Conservation (phyloP, 371 early-diverging fungal species). For the Encephalitozoon intestinalis region DNA sequence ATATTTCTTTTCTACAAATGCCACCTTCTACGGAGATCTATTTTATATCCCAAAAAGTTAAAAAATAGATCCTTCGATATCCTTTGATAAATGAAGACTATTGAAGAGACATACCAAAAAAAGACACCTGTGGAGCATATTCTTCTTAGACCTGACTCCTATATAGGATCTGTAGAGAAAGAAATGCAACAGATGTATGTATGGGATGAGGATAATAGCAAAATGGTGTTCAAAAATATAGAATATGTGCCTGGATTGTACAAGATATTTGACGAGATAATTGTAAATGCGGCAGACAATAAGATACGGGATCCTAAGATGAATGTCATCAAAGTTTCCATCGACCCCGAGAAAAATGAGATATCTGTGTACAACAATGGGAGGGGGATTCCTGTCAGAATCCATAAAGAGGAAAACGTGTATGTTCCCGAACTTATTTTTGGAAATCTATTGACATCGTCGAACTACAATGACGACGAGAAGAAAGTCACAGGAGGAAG, state of each 20-base stretch:
- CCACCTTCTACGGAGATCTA: not conserved
- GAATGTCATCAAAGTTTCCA: conserved; percentile 78
- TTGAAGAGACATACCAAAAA: conserved; percentile 92
- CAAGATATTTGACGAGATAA: conserved; percentile 98
- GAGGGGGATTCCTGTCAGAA: conserved; percentile 85
- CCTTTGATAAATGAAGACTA: conserved; percentile 55
- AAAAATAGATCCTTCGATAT: not conserved
- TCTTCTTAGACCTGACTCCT: conserved; percentile 90
- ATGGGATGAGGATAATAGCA: conserved; percentile 62
- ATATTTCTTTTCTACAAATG: too few species aligned
- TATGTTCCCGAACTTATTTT: conserved; percentile 98
- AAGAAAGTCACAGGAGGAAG: conserved; percentile 96
- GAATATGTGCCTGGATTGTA: conserved; percentile 88
- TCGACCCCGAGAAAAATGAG: conserved; percentile 69
- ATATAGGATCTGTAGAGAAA: conserved; percentile 88
- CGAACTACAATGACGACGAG: conserved; percentile 93
- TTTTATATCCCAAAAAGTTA: not conserved
- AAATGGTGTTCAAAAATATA: conserved; percentile 69
- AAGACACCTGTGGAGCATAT: conserved; percentile 97
- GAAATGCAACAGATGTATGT: conserved; percentile 77
- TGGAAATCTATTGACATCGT: conserved; percentile 91
- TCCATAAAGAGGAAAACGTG: conserved; percentile 80
- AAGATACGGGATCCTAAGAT: conserved; percentile 81
- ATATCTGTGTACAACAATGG: conserved; percentile 93
- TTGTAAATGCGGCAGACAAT: conserved; percentile 77